phyloP scores from a whole-genome alignment of 1,284 basidiomycete species.

The Amylostereum areolatum region DNA sequence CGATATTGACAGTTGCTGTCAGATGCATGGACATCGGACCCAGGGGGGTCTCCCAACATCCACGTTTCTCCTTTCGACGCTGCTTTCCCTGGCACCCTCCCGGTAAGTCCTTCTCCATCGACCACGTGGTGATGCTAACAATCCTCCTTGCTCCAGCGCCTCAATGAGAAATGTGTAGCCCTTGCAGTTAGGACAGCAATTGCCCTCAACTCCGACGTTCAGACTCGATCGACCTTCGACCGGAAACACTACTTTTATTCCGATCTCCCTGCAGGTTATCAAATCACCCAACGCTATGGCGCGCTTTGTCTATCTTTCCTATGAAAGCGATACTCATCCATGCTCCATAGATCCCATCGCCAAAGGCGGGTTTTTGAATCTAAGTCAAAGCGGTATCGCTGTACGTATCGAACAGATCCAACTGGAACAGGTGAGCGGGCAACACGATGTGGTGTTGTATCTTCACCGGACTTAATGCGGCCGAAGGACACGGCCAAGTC shows the following conservation, averaged over 20 bases:
- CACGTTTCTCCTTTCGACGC: slow-evolving; percentile 84
- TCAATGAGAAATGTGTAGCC: slow-evolving; percentile 79
- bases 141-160: slow-evolving; percentile 37
- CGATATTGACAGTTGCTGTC: not conserved
- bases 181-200: slow-evolving; percentile 80
- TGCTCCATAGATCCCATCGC: slow-evolving; percentile 68
- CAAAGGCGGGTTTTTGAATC: slow-evolving; percentile 54
- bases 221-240: slow-evolving; percentile 80
- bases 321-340: not conserved
- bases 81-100: slow-evolving; percentile 89
- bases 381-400: slow-evolving; percentile 36
- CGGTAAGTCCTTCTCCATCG: slow-evolving; percentile 46
- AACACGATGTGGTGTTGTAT: not conserved
- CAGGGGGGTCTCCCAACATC: slow-evolving; percentile 58
- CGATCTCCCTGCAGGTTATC: slow-evolving; percentile 91
- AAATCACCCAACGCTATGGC: slow-evolving; percentile 96
- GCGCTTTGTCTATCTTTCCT: slow-evolving; percentile 16
- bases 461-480: not conserved
- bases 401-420: slow-evolving; percentile 93
- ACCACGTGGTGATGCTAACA: not conserved
- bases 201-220: slow-evolving; percentile 73
- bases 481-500: slow-evolving; percentile 92
- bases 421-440: slow-evolving; percentile 80
- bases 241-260: slow-evolving; percentile 99
- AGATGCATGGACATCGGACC: slow-evolving; percentile 39